Evolutionary conservation across 306 rosid species (phyloP).

Genomic region (Inga oerstediana): DNA sequence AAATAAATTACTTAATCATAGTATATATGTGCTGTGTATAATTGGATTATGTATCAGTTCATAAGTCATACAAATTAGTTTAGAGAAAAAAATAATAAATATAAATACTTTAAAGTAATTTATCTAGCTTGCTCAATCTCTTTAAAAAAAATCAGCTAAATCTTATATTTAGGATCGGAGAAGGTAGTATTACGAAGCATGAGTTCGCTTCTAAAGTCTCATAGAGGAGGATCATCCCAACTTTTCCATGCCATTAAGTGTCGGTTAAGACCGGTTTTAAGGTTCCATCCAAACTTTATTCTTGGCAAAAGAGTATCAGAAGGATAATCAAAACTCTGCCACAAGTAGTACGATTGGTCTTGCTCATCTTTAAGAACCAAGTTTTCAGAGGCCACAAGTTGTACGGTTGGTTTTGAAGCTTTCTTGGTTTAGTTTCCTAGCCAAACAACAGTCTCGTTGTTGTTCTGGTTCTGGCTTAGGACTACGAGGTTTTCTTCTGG

Average conservation of each 20-base stretch:
- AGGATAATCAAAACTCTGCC: neutral
- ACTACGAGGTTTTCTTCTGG: slow-evolving; percentile 22
- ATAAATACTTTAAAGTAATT: too few species aligned
- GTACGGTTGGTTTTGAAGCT: neutral
- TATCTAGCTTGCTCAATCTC: too few species aligned
- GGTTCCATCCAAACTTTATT: slow-evolving; percentile 44
- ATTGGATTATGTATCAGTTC: too few species aligned
- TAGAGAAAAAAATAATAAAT: too few species aligned
- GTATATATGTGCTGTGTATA: too few species aligned
- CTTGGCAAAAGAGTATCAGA: neutral
- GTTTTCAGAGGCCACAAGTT: neutral
- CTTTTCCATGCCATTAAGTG: slow-evolving; percentile 52
- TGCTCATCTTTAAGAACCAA: neutral
- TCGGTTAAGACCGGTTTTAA: slow-evolving; percentile 36
- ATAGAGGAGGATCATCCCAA: neutral
- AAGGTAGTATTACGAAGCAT: neutral
- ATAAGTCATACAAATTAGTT: too few species aligned
- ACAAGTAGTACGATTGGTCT: neutral
- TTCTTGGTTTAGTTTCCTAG: slow-evolving; percentile 26
- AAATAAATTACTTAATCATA: too few species aligned
- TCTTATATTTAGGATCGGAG: too few species aligned
- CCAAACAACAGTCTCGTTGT: slow-evolving; percentile 33
- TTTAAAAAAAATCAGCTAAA: too few species aligned
- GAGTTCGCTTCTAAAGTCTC: slow-evolving; percentile 32
- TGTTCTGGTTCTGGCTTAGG: slow-evolving; percentile 8